Base-by-base conservation (phyloP, 257 asterid genomes). In the Solanum arcanum region DNA sequence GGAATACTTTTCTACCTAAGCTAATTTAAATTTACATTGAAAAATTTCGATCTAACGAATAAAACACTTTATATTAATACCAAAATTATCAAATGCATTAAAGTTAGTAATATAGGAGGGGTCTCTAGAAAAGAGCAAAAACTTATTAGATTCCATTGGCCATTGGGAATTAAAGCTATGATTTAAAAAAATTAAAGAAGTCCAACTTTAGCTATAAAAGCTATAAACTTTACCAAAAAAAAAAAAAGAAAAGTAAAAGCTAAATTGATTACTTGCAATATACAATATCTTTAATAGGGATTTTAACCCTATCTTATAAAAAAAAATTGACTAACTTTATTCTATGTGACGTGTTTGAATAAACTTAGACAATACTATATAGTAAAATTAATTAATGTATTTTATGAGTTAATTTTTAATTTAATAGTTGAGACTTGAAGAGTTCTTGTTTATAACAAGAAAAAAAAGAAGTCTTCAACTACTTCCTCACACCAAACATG, bases 151-250 rank as follows among this genome's bases (percentile, higher is more conserved):
- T 80, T 80, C 84, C 84, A 80, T 78, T 78, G 84, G 66, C 84
- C 84, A 78, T 80, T 80, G 84, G 84, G 84, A 80, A 80, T 47
- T 80, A 80, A 80, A 47, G 84, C 84, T 16, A 80, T 78, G 84
- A 78, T 37, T 44, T 25, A 5, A 46, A 42, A 3, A 44, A 3
- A 15, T 7, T 15, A 70, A 31, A 70, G 42, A 13, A 42, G 27
- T 62, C 84, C 27, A 78, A 29, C 62, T 46, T 46, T 15, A 16
- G 27, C 42, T 80, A 27, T 7, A 27, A 80, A 46, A 80, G 84
- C 64, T 46, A 27, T 46, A 42, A 7, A 78, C 84, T 78, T 78
- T 9, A 8, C 66, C 84, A 0, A 56, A 20, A 56, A 56, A 44
- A 9, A n/a, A 1, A 14, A 47, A 41, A 2, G 1, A 7, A 77